Evolutionary conservation across 1,284 basidiomycete species (phyloP), one percentile per base, ranked within the genome.

Genomic region (Microbotryomycetes sp.): DNA sequence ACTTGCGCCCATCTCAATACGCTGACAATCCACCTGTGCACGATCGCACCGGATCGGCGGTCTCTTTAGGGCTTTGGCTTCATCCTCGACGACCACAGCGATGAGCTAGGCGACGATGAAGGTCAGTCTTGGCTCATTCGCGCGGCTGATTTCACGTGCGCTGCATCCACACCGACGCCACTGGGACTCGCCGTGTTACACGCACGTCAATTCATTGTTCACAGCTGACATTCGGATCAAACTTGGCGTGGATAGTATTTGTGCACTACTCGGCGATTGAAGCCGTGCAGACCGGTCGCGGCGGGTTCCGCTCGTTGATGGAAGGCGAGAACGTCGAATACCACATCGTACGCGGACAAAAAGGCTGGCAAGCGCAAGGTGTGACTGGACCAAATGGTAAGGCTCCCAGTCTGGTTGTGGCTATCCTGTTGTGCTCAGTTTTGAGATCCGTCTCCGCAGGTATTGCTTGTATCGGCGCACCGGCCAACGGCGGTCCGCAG

Each of bases 31-130:
- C n/a, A n/a, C n/a, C n/a, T n/a, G n/a, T n/a, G n/a, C n/a, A n/a
- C n/a, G n/a, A n/a, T n/a, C n/a, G n/a, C n/a, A n/a, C n/a, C n/a
- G n/a, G n/a, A n/a, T n/a, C n/a, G n/a, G n/a, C n/a, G n/a, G n/a
- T n/a, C n/a, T n/a, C n/a, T n/a, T n/a, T n/a, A 59, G 60, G 65
- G 65, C 3, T 67, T 67, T 29, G 65, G 65, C 1, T 67, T 67
- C 51, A 57, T 67, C 7, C 45, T 67, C 29, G 65, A 67, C 48
- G 31, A 57, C 18, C 26, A 15, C 2, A 45, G 60, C 1, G 50
- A 54, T 5, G 62, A 64, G 27, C 31, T 67, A 9, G 57, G 54
- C 5, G 24, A 50, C 24, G 62, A 61, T 13, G 65, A 67, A 27
- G 50, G 50, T 28, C 15, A 26, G 50, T 27, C 13, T 1, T 48